Evolutionary conservation across 495 filamentous ascomycete genomes (phyloP).

Genomic region (Xylaria scruposa): DNA sequence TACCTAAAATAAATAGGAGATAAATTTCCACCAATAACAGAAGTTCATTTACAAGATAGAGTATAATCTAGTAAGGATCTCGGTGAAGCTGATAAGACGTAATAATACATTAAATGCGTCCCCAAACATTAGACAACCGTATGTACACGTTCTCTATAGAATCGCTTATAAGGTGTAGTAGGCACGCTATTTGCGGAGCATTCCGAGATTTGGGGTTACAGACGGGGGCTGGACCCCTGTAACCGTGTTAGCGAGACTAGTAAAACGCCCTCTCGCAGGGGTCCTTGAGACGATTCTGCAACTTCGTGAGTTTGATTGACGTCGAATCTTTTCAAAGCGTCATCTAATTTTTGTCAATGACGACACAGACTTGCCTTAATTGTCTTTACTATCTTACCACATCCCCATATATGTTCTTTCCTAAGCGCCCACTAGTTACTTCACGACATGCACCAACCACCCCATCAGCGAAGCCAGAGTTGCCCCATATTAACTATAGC

Average conservation of each 20-base stretch:
- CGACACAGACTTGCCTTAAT: neutral
- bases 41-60: neutral
- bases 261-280: constrained; percentile 35
- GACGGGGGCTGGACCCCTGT: constrained; percentile 1
- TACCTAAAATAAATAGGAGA: neutral
- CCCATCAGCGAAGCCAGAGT: neutral
- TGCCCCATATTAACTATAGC: neutral
- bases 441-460: too few species aligned
- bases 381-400: neutral
- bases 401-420: neutral
- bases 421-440: neutral
- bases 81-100: neutral
- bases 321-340: constrained; percentile 15
- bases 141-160: neutral
- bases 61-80: neutral
- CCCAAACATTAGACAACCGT: neutral
- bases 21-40: neutral
- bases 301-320: constrained; percentile 35
- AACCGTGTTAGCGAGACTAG: constrained; percentile 6
- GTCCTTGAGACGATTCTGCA: constrained; percentile 37
- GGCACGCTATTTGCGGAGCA: neutral
- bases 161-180: neutral
- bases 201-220: constrained; percentile 16
- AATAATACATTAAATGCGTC: neutral
- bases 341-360: neutral